These are phyloP conservation scores for Parmelia sp. DNA, from an alignment of 495 filamentous ascomycete species.

Conservation along the genomic window DNA sequence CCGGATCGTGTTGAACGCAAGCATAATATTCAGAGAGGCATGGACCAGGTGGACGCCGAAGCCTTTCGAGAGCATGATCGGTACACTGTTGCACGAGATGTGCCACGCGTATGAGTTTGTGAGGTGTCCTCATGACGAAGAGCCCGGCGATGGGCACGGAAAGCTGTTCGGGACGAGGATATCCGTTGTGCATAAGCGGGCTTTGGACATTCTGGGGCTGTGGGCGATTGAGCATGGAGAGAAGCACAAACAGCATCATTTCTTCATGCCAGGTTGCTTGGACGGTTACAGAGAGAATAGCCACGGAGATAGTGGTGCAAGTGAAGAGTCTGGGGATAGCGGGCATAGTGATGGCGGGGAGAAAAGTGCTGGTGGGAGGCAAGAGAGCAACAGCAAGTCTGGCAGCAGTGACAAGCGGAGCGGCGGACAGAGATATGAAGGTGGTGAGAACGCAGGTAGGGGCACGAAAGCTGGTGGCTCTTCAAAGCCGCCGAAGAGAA, in stretches of 20 bases:
- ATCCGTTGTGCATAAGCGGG: neutral
- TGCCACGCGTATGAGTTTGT: neutral
- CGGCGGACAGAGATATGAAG: neutral
- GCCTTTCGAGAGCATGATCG: neutral
- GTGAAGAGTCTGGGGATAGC: neutral
- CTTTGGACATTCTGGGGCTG: neutral
- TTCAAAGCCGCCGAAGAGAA: neutral
- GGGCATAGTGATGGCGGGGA: neutral
- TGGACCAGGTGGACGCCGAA: neutral
- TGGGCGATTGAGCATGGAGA: neutral
- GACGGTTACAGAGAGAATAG: too few relatives aligned
- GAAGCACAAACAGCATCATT: neutral
- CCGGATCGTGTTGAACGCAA: neutral
- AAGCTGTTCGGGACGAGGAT: neutral
- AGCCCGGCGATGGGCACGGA: neutral
- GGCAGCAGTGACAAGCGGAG: neutral
- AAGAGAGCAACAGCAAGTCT: neutral
- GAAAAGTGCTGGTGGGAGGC: neutral
- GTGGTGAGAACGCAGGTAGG: neutral
- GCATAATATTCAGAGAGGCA: neutral
- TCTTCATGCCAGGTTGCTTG: neutral
- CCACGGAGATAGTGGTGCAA: neutral
- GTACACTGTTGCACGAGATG: neutral
- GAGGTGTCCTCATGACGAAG: neutral
- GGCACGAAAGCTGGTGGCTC: neutral